These are phyloP conservation scores for Articulospora tetracladia DNA, from an alignment of 495 filamentous ascomycete species.

Conservation along the genomic window DNA sequence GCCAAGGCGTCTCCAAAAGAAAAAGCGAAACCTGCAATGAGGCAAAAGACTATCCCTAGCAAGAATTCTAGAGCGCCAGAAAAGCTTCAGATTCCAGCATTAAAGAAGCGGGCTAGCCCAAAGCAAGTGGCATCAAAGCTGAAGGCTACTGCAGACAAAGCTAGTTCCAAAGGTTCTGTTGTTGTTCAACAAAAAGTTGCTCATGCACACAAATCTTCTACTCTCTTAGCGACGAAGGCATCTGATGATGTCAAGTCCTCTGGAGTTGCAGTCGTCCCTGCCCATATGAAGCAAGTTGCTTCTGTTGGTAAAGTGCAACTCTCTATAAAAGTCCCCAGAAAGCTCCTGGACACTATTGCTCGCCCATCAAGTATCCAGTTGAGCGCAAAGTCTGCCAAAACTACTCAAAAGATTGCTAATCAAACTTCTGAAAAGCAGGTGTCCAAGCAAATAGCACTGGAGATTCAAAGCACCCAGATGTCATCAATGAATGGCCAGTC, in stretches of 20 bases:
- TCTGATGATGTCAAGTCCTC: background rate
- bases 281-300: background rate
- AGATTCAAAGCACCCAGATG: background rate
- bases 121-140: background rate
- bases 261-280: background rate
- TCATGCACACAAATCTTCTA: background rate
- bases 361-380: background rate
- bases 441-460: background rate
- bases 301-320: background rate
- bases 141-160: background rate
- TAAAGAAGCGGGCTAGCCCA: background rate
- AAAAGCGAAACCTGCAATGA: background rate
- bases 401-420: background rate
- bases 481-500: background rate
- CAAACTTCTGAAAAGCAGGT: background rate
- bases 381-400: background rate
- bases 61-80: background rate
- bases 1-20: conserved; percentile 15
- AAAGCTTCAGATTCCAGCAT: background rate
- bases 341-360: background rate
- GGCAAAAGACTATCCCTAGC: background rate
- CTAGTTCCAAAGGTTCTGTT: background rate
- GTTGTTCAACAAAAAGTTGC: background rate
- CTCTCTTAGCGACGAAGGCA: background rate
- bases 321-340: background rate